Evolutionary conservation across 805 yeast species (phyloP), one percentile per base, ranked within the genome.

Genomic region (Metschnikowia proteae): DNA sequence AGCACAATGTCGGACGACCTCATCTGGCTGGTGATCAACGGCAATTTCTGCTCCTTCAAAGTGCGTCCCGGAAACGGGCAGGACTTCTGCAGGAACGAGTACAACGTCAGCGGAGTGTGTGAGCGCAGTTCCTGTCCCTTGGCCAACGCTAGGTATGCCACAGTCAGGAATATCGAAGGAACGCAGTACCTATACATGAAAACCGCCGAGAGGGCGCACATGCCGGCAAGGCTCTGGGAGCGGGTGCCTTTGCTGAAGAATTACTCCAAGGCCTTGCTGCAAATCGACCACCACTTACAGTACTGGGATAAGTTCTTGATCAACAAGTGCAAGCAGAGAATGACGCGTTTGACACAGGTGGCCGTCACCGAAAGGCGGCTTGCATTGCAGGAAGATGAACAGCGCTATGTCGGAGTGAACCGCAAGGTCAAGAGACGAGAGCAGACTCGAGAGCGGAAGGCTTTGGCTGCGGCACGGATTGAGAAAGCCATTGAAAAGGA

Each of bases 401-500:
- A 98, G 66, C 92, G 87, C 57, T 87, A 88, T 58, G 96, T 91
- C 40, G 96, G 97, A 38, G 82, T 87, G 34, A 90, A 91, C 60
- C 96, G 90, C 54, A 94, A 94, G 76, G 96, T 94, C 38, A 88
- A 86, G 73, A 81, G 97, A 73, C 85, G 97, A 72, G 99, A 94
- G 70, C 84, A 83, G 59, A 86, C 88, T 53, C 81, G 99, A 68
- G 99, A 94, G 71, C 80, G 99, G 68, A 94, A 94, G 73, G 99
- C 99, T 0, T 75, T 94, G 53, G 88, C 88, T 25, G 98, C 99
- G 35, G 99, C 99, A 26, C 88, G 87, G 75, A 88, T 94, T 58
- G 99, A 94, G 66, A 89, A 88, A 71, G 90, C 96, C 10, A 94
- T 94, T 59, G 99, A 94, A 70, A 89, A 89, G 71, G 99, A 94